Conservation (phyloP, 176 grass and related monocot genomes). For the maize (Zea mays) region DNA sequence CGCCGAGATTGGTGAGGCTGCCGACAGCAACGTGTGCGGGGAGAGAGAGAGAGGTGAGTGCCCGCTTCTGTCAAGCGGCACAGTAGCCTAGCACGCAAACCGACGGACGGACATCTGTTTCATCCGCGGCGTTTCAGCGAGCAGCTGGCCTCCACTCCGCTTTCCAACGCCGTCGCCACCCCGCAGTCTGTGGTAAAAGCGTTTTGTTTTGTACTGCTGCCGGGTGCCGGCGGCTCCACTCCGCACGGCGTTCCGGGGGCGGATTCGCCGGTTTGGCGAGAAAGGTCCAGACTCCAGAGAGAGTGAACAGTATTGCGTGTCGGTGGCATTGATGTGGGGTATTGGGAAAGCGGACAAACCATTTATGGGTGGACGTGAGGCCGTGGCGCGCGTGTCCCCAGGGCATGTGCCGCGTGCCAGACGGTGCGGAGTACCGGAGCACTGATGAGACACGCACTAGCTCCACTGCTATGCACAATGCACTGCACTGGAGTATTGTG, state of each 20-base stretch:
- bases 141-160: conserved; percentile 2
- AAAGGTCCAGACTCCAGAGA: not conserved
- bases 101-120: not conserved
- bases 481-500: too few relatives aligned
- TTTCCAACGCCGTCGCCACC: not conserved
- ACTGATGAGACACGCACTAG: not conserved
- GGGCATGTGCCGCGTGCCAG: conserved; percentile 9
- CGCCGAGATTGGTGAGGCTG: conserved; percentile 3
- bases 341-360: not conserved
- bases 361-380: not conserved
- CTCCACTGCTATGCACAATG: too few relatives aligned
- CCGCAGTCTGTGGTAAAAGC: not conserved
- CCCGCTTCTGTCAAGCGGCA: not conserved
- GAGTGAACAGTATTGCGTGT: not conserved
- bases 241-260: not conserved
- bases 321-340: not conserved
- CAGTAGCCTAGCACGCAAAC: not conserved
- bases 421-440: not conserved
- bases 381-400: not conserved
- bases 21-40: not conserved
- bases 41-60: not conserved
- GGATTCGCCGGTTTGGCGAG: not conserved
- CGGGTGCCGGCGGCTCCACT: not conserved
- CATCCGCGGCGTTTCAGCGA: not conserved
- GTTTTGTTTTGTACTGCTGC: conserved; percentile 17